Evolutionary conservation across 257 asterid genomes (phyloP).

Genomic region (Orobanche coerulescens): DNA sequence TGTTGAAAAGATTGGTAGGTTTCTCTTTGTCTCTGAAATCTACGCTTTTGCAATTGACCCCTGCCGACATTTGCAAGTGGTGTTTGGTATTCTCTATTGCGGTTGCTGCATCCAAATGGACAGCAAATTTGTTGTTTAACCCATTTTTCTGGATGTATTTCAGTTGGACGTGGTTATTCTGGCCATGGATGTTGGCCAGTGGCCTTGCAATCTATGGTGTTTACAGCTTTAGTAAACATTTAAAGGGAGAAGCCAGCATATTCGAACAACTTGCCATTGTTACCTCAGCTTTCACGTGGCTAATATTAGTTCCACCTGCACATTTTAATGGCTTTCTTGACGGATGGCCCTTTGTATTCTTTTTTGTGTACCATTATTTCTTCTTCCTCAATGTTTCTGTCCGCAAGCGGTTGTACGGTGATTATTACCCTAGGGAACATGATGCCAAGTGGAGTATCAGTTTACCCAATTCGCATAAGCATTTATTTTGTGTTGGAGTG

Average conservation of each 20-base stretch:
- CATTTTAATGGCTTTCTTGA: conserved; percentile 93
- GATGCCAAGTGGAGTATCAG: conserved; percentile 72
- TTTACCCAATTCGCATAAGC: conserved; percentile 59
- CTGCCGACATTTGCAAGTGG: conserved; percentile 61
- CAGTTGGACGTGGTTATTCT: conserved; percentile 89
- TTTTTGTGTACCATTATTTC: conserved; percentile 82
- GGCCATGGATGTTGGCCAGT: conserved; percentile 84
- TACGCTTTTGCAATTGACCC: conserved; percentile 45
- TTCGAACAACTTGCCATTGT: conserved; percentile 61
- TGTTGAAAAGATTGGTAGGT: conserved; percentile 19
- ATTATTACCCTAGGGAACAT: conserved; percentile 56
- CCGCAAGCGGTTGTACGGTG: conserved; percentile 75
- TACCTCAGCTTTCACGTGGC: conserved; percentile 84
- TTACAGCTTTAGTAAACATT: conserved; percentile 48
- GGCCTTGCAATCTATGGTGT: conserved; percentile 50
- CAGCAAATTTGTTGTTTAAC: conserved; percentile 33
- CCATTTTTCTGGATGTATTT: conserved; percentile 96
- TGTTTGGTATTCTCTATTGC: conserved; percentile 38
- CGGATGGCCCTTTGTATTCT: conserved; percentile 95
- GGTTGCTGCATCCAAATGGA: conserved; percentile 60
- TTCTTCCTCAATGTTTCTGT: conserved; percentile 64
- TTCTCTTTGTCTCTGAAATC: conserved; percentile 43
- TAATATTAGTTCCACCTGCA: conserved; percentile 86
- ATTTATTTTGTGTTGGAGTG: conserved; percentile 58
- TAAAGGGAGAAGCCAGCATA: conserved; percentile 48